These are phyloP conservation scores for Hsuehochloa calcarea DNA, from an alignment of 176 grass and related monocot genomes.

Conservation along the genomic window DNA sequence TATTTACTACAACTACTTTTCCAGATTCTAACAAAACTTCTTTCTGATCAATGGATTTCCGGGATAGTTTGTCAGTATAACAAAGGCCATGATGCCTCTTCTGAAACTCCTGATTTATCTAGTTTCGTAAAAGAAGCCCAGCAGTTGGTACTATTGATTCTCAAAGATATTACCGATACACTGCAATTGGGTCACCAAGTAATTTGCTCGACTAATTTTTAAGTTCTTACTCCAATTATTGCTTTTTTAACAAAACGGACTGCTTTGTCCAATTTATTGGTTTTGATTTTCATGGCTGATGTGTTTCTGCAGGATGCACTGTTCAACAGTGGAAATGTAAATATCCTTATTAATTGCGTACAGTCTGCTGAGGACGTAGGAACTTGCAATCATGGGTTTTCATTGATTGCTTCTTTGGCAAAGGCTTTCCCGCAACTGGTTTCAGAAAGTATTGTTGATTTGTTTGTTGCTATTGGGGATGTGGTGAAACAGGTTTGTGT, in stretches of 20 bases:
- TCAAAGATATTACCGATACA: slow-evolving; percentile 91
- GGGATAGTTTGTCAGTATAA: slow-evolving; percentile 41
- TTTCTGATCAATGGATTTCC: slow-evolving; percentile 54
- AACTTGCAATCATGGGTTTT: slow-evolving; percentile 73
- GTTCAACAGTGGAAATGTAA: slow-evolving; percentile 51
- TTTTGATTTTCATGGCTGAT: slow-evolving; percentile 34
- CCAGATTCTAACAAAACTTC: slow-evolving; percentile 65
- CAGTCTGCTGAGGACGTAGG: slow-evolving; percentile 46
- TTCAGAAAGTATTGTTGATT: slow-evolving; percentile 66
- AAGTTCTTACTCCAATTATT: background rate
- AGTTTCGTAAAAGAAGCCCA: slow-evolving; percentile 61
- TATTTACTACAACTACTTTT: slow-evolving; percentile 72
- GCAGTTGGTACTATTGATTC: slow-evolving; percentile 64
- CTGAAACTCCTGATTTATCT: slow-evolving; percentile 41
- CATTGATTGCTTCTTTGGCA: slow-evolving; percentile 70
- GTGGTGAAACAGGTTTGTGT: slow-evolving; percentile 78
- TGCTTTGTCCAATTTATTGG: background rate
- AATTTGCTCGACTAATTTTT: slow-evolving; percentile 28
- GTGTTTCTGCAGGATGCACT: slow-evolving; percentile 62
- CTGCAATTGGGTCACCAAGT: slow-evolving; percentile 49
- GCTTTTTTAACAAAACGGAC: background rate
- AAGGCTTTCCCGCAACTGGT: slow-evolving; percentile 60
- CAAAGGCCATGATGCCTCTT: slow-evolving; percentile 33
- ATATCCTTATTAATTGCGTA: slow-evolving; percentile 61
- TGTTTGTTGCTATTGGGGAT: slow-evolving; percentile 85